phyloP scores from a whole-genome alignment of 1,284 basidiomycete species.

The Apiotrichum gracile region DNA sequence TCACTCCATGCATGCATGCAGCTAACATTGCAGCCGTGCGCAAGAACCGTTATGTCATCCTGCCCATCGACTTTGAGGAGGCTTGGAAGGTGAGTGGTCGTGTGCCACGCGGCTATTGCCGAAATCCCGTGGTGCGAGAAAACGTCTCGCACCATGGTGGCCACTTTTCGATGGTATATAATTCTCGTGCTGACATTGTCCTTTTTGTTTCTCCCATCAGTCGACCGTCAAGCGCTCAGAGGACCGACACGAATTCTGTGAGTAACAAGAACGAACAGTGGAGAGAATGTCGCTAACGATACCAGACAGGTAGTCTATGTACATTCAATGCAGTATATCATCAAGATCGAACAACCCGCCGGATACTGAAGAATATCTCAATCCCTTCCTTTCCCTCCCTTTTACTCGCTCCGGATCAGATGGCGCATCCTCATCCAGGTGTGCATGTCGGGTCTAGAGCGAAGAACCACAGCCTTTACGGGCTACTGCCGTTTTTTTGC shows the following conservation, averaged over 20 bases:
- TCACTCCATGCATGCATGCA: conserved; percentile 1
- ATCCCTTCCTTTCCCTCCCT: background rate
- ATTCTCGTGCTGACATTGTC: conserved; percentile 12
- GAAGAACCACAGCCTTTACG: conserved; percentile 13
- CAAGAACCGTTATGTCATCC: conserved; percentile 95
- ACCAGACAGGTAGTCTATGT: conserved; percentile 32
- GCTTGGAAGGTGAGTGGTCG: conserved; percentile 84
- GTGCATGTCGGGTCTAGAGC: conserved; percentile 16
- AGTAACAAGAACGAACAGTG: conserved; percentile 39
- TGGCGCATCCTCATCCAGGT: conserved; percentile 21
- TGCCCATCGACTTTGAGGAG: conserved; percentile 96
- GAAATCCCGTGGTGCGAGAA: conserved; percentile 15
- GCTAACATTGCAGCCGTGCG: conserved; percentile 64
- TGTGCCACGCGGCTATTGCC: conserved; percentile 16
- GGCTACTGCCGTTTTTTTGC: conserved; percentile 18
- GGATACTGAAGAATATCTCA: too few species aligned
- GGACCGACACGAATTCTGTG: conserved; percentile 94
- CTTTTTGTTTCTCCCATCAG: conserved; percentile 58
- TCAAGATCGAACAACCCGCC: background rate
- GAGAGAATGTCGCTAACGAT: conserved; percentile 1
- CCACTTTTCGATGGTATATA: conserved; percentile 19
- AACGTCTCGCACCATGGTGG: conserved; percentile 22
- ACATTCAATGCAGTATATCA: conserved; percentile 17
- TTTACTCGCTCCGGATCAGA: conserved; percentile 6
- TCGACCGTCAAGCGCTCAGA: conserved; percentile 80